A percentile compares a stretch with the other conserved stretches of the same genome.
Evolutionary conservation across 805 yeast genomes (phyloP).

Genomic region (Myxozyma vanderwaltii): DNA sequence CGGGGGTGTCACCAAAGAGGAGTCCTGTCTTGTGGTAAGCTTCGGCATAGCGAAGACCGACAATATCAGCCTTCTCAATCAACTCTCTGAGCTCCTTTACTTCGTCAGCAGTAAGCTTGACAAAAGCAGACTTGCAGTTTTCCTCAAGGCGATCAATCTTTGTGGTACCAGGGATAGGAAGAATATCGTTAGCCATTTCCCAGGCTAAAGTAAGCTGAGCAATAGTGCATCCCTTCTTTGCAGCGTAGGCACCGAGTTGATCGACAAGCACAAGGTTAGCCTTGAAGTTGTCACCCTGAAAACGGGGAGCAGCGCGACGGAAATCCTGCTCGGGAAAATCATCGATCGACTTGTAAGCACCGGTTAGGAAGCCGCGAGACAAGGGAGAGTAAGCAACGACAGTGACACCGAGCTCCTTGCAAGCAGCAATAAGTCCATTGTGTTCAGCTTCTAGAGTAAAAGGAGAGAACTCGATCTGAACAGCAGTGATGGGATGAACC

Average conservation of each 20-base stretch:
- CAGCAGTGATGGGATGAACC: slow-evolving; percentile 60
- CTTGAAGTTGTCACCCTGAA: slow-evolving; percentile 56
- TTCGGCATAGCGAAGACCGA: slow-evolving; percentile 23
- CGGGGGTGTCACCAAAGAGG: slow-evolving; percentile 9
- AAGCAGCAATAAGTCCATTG: slow-evolving; percentile 65
- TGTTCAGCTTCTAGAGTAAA: slow-evolving; percentile 61
- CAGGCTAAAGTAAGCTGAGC: slow-evolving; percentile 76
- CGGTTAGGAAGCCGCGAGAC: slow-evolving; percentile 77
- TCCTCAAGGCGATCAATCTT: slow-evolving; percentile 61
- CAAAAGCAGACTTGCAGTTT: slow-evolving; percentile 48
- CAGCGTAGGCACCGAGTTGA: slow-evolving; percentile 55
- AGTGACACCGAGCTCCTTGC: slow-evolving; percentile 62
- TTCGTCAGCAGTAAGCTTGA: slow-evolving; percentile 26
- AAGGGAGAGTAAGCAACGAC: slow-evolving; percentile 82
- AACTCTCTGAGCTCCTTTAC: slow-evolving; percentile 17
- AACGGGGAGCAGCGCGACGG: slow-evolving; percentile 58
- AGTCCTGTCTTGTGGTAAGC: neutral
- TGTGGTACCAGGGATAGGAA: slow-evolving; percentile 83
- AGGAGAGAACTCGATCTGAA: slow-evolving; percentile 79
- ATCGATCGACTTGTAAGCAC: slow-evolving; percentile 50
- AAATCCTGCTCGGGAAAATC: slow-evolving; percentile 59
- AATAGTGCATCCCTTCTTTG: slow-evolving; percentile 49
- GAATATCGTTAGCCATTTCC: slow-evolving; percentile 52
- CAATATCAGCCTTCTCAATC: slow-evolving; percentile 23
- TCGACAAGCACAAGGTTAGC: slow-evolving; percentile 56